Percentiles rank a stretch among this genome's conserved stretches.
Evolutionary conservation across 768 basidiomycete species (phyloP).

Genomic region (Tubosaeta sp.): DNA sequence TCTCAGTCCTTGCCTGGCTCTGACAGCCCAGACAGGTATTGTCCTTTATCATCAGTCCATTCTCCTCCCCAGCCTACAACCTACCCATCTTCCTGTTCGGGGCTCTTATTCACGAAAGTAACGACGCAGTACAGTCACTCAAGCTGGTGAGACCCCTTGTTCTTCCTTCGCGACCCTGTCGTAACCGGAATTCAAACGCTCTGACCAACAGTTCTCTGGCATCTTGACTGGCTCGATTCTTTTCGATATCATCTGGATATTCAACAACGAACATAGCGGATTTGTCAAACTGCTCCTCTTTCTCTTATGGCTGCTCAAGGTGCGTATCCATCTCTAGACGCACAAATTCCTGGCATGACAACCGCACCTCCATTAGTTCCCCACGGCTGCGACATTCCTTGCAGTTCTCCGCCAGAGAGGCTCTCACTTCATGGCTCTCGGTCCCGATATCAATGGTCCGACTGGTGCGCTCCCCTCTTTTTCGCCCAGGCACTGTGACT

Average conservation of each 20-base stretch:
- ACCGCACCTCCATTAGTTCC: constrained; percentile 40
- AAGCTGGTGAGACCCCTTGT: constrained; percentile 46
- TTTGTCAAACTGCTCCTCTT: constrained; percentile 54
- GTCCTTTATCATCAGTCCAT: constrained; percentile 55
- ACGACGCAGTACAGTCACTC: constrained; percentile 60
- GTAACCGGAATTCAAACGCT: background rate
- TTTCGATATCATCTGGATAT: constrained; percentile 71
- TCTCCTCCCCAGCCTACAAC: constrained; percentile 65
- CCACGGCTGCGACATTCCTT: constrained; percentile 52
- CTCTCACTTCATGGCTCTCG: constrained; percentile 47
- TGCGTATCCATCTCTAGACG: constrained; percentile 12
- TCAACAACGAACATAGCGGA: constrained; percentile 48
- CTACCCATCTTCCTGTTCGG: constrained; percentile 83
- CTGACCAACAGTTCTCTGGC: constrained; percentile 51
- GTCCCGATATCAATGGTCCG: constrained; percentile 49
- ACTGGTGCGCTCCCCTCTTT: constrained; percentile 41
- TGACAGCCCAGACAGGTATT: constrained; percentile 41
- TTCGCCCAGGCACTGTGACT: background rate
- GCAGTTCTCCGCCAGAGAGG: constrained; percentile 56
- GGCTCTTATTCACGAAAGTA: constrained; percentile 63
- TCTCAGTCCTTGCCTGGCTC: background rate
- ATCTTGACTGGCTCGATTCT: constrained; percentile 57
- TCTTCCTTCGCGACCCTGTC: no score
- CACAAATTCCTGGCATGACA: background rate
- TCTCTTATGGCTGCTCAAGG: constrained; percentile 58